Percentiles rank a stretch among this genome's conserved stretches.
phyloP scores from a whole-genome alignment of 306 rosid species.

The Gleditsia sinensis region DNA sequence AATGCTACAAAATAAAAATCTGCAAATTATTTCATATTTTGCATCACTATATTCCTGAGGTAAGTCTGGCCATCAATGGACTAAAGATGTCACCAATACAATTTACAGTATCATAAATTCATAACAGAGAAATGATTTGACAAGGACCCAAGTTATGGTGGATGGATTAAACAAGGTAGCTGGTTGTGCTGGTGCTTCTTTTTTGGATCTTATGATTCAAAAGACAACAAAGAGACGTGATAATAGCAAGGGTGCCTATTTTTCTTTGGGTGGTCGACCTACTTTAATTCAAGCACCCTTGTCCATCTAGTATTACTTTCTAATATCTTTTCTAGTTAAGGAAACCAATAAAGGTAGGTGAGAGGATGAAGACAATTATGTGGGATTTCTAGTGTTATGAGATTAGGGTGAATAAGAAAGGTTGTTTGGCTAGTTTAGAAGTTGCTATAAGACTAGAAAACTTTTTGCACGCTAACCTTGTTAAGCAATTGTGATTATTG shows the following conservation, averaged over 20 bases:
- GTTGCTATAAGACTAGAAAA: not conserved
- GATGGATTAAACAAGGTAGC: not conserved
- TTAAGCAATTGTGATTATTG: not conserved
- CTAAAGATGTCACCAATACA: not conserved
- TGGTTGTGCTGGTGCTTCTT: not conserved
- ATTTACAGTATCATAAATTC: not conserved
- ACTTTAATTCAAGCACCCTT: not conserved
- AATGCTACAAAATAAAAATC: no score
- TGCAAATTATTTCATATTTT: no score
- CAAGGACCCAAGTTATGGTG: not conserved
- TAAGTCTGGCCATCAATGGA: not conserved
- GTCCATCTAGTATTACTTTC: no score
- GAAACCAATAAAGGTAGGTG: not conserved
- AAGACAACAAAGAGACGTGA: not conserved
- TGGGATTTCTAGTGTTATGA: not conserved
- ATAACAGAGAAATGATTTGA: not conserved
- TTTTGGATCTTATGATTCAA: not conserved
- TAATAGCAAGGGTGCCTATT: not conserved
- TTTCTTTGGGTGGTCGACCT: not conserved
- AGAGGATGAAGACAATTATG: not conserved
- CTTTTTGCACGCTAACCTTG: not conserved
- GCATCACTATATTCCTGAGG: constrained; percentile 16
- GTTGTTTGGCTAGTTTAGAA: not conserved
- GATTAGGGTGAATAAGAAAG: not conserved
- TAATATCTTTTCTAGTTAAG: not conserved